A percentile compares a stretch with the other conserved stretches of the same genome.
phyloP scores from a whole-genome alignment of 2,329 filamentous ascomycete species.

The Coniochaeta sp. region DNA sequence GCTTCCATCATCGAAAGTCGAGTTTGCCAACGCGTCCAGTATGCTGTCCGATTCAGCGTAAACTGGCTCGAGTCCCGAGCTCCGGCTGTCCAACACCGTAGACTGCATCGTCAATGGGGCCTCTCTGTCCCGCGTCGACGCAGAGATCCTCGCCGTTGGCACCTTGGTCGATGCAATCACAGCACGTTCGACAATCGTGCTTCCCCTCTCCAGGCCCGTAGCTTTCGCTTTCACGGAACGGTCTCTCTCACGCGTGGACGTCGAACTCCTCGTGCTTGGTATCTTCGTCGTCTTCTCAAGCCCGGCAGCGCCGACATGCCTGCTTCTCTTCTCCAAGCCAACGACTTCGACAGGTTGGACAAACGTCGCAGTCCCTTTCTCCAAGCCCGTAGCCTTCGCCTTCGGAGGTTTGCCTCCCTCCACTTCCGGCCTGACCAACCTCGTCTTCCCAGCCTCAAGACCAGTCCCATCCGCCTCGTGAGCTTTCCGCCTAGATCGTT shows the following conservation, averaged over 20 bases:
- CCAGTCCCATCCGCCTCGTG: not conserved
- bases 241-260: not conserved
- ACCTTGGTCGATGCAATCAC: not conserved
- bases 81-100: too few relatives aligned
- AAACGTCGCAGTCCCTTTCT: not conserved
- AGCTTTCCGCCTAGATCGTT: not conserved
- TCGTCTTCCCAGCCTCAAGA: not conserved
- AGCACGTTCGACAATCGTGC: not conserved
- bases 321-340: not conserved
- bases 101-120: too few relatives aligned
- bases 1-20: too few relatives aligned
- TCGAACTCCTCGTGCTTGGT: not conserved
- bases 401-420: not conserved
- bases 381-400: not conserved
- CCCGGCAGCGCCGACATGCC: not conserved
- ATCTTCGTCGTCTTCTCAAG: not conserved
- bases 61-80: too few relatives aligned
- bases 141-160: not conserved
- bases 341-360: not conserved
- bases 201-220: not conserved
- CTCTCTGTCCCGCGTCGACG: too few relatives aligned
- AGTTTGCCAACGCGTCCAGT: too few relatives aligned
- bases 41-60: too few relatives aligned
- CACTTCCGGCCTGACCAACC: not conserved
- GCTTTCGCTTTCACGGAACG: not conserved